Evolutionary conservation across 202 grass and related monocot species (phyloP).

Genomic region (Tripidium arundinaceum): DNA sequence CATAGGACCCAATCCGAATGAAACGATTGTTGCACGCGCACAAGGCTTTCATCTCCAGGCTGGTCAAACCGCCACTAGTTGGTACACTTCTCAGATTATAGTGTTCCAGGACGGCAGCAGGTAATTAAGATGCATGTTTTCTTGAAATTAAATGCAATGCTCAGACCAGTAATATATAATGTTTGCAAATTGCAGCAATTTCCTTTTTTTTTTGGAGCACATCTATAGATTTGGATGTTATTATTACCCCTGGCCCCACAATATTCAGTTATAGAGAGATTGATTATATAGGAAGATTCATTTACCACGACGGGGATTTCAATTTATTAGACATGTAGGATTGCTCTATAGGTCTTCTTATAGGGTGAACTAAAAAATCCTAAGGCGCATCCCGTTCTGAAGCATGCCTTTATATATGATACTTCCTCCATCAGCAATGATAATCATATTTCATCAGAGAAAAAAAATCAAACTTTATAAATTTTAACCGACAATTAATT

Average conservation of each 20-base stretch:
- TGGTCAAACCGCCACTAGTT: background rate
- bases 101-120: background rate
- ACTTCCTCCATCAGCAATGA: no score
- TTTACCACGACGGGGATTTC: background rate
- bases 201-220: no score
- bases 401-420: background rate
- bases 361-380: background rate
- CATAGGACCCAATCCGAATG: background rate
- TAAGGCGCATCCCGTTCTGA: background rate
- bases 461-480: no score
- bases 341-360: background rate
- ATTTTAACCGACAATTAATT: no score
- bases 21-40: background rate
- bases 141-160: background rate
- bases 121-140: background rate
- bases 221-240: no score
- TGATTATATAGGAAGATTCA: no score
- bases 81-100: background rate
- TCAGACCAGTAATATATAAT: no score
- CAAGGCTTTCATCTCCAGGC: conserved; percentile 6
- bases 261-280: no score
- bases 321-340: background rate
- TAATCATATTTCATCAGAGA: no score
- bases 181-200: no score
- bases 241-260: no score